Conservation (phyloP, 352 stramenopile species). For the Pythium sp. region DNA sequence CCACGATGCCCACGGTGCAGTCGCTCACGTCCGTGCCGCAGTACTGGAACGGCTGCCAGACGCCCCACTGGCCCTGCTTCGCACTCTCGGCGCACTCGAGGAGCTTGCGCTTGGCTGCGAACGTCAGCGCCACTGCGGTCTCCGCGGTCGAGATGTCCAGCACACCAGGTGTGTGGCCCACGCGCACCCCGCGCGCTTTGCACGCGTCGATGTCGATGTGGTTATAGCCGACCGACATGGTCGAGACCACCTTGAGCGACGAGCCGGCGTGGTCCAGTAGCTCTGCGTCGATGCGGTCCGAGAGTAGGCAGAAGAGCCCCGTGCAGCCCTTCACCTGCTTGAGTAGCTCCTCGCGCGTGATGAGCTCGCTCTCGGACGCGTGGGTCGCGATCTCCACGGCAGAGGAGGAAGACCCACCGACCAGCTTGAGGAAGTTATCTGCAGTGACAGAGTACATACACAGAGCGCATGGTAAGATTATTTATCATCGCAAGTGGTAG, state of each 20-base stretch:
- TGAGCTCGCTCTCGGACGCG: slow-evolving; percentile 30
- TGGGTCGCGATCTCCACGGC: slow-evolving; percentile 26
- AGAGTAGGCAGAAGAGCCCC: slow-evolving; percentile 67
- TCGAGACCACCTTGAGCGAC: slow-evolving; percentile 67
- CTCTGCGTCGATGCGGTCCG: slow-evolving; percentile 69
- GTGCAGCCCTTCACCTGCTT: slow-evolving; percentile 40
- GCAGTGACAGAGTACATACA: not conserved
- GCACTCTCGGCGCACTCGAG: slow-evolving; percentile 74
- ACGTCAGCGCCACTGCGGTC: slow-evolving; percentile 68
- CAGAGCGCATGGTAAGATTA: not conserved
- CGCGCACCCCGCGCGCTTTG: slow-evolving; percentile 52
- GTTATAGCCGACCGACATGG: slow-evolving; percentile 90
- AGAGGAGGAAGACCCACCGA: not conserved
- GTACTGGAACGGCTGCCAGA: slow-evolving; percentile 81
- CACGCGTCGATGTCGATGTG: slow-evolving; percentile 88
- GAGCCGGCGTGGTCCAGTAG: slow-evolving; percentile 53
- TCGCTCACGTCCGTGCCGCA: slow-evolving; percentile 75
- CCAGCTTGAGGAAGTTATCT: slow-evolving; percentile 37
- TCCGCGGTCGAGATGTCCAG: slow-evolving; percentile 81
- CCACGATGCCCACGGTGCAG: slow-evolving; percentile 76
- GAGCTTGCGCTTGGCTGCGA: slow-evolving; percentile 56
- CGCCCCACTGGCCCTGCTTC: slow-evolving; percentile 64
- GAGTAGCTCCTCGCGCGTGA: slow-evolving; percentile 47
- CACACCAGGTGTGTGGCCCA: slow-evolving; percentile 85
- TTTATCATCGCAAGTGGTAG: not conserved